Base-by-base conservation (phyloP, 192 early-diverging fungal species). In the Rhizoclosmatium globosum region DNA sequence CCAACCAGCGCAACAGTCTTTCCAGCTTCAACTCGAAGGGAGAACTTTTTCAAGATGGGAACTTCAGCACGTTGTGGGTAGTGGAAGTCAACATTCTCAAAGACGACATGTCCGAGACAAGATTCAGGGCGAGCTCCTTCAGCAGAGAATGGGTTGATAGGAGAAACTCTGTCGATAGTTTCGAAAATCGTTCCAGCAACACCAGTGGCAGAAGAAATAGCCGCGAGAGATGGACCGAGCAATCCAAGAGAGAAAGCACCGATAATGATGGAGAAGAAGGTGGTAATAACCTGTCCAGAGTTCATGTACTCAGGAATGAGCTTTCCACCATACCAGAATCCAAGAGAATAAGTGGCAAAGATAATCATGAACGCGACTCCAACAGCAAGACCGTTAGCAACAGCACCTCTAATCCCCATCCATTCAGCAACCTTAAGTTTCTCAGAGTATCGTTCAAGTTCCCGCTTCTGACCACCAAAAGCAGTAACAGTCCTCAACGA, bases 1-100 rank as follows among this genome's bases (percentile, higher is more conserved):
- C 96, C 96, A 2, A 96, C 95, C 42, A 98, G 76, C 4, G 96
- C 96, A 53, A 98, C 87, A 15, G 94, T 96, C 80, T 86, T 82
- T 38, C 93, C 93, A n/a, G 92, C 79, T 39, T 83, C 75, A 23
- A 93, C 83, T 45, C 85, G 72, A n/a, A 94, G 79, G 60, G 79
- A 77, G 42, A 92, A 83, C 57, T 85, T 81, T 11, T 88, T 81
- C 41, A 91, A 82, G 72, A 94, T 89, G 2, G 84, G 83, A 61
- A 91, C 85, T 58, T 92, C 89, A 1, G 87, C 78, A 31, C 91
- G 86, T 4, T 89, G 83, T 3, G 92, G 92, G 79, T 94, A 94
- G 72, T 80, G 74, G 71, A 91, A 91, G 15, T 76, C 42, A 61
- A 91, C 71, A 61, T 84, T 79, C 70, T 68, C 80, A 77, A 88